These are phyloP conservation scores for Sugiyamaella floridensis DNA, from an alignment of 805 yeast species.

Conservation along the genomic window DNA sequence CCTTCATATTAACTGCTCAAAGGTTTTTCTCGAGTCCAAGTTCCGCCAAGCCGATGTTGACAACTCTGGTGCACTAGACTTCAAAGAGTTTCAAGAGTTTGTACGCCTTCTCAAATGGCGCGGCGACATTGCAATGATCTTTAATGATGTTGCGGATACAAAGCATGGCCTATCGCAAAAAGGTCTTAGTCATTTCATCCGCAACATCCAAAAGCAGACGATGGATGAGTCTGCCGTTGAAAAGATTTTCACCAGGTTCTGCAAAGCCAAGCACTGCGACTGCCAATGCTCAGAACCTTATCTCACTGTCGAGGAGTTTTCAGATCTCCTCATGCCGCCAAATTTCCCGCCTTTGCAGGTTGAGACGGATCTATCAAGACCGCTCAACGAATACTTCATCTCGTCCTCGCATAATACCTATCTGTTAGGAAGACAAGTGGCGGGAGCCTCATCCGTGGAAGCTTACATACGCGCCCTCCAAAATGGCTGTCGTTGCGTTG, in stretches of 20 bases:
- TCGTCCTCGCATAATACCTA: slow-evolving; percentile 96
- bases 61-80: slow-evolving; percentile 48
- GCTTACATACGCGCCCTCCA: slow-evolving; percentile 82
- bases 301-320: slow-evolving; percentile 30
- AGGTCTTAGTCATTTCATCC: slow-evolving; percentile 41
- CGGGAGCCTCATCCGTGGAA: slow-evolving; percentile 80
- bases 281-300: neutral
- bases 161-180: slow-evolving; percentile 15
- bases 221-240: slow-evolving; percentile 26
- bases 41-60: slow-evolving; percentile 51
- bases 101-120: slow-evolving; percentile 62
- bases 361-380: slow-evolving; percentile 45
- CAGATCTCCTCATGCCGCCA: slow-evolving; percentile 33
- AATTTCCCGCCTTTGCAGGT: slow-evolving; percentile 16
- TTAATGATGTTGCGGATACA: slow-evolving; percentile 30
- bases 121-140: slow-evolving; percentile 51
- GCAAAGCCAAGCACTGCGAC: slow-evolving; percentile 9
- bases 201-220: slow-evolving; percentile 42
- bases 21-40: slow-evolving; percentile 39
- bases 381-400: slow-evolving; percentile 78
- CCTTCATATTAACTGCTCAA: slow-evolving; percentile 65
- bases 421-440: slow-evolving; percentile 78
- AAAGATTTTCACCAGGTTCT: slow-evolving; percentile 36
- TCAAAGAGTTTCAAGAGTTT: slow-evolving; percentile 68
- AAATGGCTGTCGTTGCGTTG: slow-evolving; percentile 91